Percentiles rank a stretch among this genome's conserved stretches.
phyloP scores from a whole-genome alignment of 768 basidiomycete species.

The Tricholoma flavovirens region DNA sequence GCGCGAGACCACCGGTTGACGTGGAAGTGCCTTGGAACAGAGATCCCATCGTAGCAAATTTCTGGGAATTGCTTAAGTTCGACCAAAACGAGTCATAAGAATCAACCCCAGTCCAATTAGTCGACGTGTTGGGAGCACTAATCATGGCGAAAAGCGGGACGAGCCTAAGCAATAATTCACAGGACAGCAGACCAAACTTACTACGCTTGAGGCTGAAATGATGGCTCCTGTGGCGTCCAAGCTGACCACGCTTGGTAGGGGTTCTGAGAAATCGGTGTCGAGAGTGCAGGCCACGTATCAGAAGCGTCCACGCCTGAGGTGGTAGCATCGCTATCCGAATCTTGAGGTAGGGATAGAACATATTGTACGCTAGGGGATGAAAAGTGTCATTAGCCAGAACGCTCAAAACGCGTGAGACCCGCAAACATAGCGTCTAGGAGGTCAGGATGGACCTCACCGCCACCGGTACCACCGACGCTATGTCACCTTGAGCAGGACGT shows the following conservation, averaged over 20 bases:
- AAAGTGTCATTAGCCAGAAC: neutral
- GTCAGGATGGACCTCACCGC: neutral
- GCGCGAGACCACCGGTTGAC: neutral
- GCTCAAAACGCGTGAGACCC: neutral
- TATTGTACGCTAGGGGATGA: neutral
- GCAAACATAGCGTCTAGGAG: neutral
- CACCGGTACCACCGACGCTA: neutral
- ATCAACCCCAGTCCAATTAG: neutral
- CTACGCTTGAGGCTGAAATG: neutral
- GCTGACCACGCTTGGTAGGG: neutral
- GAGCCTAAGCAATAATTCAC: neutral
- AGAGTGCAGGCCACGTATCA: too few relatives aligned
- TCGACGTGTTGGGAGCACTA: neutral
- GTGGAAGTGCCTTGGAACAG: neutral
- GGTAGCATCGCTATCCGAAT: neutral
- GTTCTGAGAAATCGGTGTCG: neutral
- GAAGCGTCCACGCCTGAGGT: neutral
- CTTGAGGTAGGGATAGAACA: neutral
- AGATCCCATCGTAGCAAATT: neutral
- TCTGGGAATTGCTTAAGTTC: neutral
- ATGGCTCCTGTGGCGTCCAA: neutral
- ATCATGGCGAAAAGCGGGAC: neutral
- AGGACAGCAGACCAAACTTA: neutral
- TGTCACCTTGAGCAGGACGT: neutral
- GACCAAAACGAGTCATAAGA: conserved; percentile 2